Base-by-base conservation (phyloP, 1,284 basidiomycete species). In the Rhodofomes roseus region DNA sequence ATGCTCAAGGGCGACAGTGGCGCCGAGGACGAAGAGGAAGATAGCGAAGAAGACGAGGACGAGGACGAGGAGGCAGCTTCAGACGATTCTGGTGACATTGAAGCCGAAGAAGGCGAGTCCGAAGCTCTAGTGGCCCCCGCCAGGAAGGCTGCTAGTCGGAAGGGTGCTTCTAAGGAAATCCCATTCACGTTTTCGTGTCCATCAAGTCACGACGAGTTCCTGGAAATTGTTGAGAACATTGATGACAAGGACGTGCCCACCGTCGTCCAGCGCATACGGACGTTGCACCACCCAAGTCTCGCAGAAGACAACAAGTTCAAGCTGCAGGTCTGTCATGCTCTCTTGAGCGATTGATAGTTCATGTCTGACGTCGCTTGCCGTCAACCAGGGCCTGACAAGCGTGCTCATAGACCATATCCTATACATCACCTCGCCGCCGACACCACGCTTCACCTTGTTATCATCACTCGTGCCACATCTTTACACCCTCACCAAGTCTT, bases 111-210 rank as follows among this genome's bases (percentile, higher is more conserved):
- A 57, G 79, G 76, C 31, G 79, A 85, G 54, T 74, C 78, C 41
- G 76, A 81, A 62, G 73, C 63, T 51, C 65, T 63, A 25, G 68
- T 70, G n/a, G 48, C 63, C 31, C 62, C 60, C 8, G 58, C 58
- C 22, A 65, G 61, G 46, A 51, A 60, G 29, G 66, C 65, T 54
- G 48, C 60, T 18, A 68, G 67, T 56, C 39, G 60, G 22, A 57
- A 31, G 43, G 61, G 64, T 1, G 43, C 27, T 14, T 27, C 27
- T 22, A 81, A 83, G 59, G 92, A 93, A 63, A 79, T 98, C 1
- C 96, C 96, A 0, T 99, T 85, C 73, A 98, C 93, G 1, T 99
- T 98, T 74, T 81, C 91, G 27, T 97, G 95, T 69, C 97, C 97
- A 0, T 73, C 83, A 6, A 87, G 80, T 2, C 94, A 98, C 66